Conservation (phyloP, 2,329 filamentous ascomycete genomes). For the Fusarium chlamydosporum region DNA sequence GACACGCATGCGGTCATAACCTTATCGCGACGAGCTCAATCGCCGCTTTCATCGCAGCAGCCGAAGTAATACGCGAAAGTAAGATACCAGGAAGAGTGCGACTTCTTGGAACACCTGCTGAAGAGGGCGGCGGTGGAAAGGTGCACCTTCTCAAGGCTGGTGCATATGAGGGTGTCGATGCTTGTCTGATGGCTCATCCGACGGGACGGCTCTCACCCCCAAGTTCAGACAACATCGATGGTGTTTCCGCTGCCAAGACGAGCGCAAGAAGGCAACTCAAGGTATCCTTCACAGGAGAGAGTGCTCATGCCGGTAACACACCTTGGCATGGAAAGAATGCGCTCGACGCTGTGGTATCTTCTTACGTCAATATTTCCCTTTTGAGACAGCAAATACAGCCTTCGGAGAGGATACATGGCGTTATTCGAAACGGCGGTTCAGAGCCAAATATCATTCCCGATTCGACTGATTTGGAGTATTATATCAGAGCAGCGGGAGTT, state of each 20-base stretch:
- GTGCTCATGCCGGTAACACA: conserved; percentile 69
- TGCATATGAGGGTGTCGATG: conserved; percentile 58
- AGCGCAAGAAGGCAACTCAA: conserved; percentile 66
- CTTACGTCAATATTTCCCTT: conserved; percentile 64
- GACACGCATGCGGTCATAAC: conserved; percentile 38
- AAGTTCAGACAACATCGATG: conserved; percentile 16
- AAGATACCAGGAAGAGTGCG: conserved; percentile 10
- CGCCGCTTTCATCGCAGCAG: conserved; percentile 34
- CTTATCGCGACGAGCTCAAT: conserved; percentile 39
- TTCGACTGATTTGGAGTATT: conserved; percentile 57
- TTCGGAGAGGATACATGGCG: conserved; percentile 64
- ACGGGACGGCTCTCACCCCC: conserved; percentile 24
- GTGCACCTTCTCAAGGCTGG: conserved; percentile 61
- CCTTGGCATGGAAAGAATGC: conserved; percentile 73
- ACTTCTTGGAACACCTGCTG: conserved; percentile 64
- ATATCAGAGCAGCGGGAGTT: conserved; percentile 46
- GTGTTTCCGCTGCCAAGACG: conserved; percentile 61
- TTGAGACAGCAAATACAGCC: conserved; percentile 70
- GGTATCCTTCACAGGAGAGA: conserved; percentile 67
- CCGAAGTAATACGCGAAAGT: conserved; percentile 25
- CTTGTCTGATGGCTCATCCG: conserved; percentile 52
- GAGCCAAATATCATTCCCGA: conserved; percentile 71
- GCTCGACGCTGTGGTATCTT: conserved; percentile 67
- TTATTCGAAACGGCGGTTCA: conserved; percentile 67
- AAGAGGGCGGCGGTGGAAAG: conserved; percentile 68